phyloP scores from a whole-genome alignment of 768 basidiomycete species.

The Hypholoma sublateritium region DNA sequence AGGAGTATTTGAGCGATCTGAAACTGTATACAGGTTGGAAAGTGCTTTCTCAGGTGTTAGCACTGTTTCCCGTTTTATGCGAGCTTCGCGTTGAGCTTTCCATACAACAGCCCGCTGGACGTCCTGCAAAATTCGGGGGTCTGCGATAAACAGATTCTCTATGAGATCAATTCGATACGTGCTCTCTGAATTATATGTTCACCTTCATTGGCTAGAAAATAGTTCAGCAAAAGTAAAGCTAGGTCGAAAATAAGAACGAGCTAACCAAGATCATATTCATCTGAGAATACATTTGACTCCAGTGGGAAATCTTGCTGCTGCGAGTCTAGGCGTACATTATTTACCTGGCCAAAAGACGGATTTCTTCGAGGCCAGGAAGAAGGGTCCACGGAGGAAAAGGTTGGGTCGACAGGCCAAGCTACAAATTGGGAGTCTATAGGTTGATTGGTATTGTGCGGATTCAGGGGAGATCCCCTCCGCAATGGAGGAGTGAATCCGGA shows the following conservation, averaged over 20 bases:
- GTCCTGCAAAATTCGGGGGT: conserved; percentile 79
- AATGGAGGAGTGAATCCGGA: conserved; percentile 23
- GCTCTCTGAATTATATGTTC: conserved; percentile 7
- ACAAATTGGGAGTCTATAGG: conserved; percentile 24
- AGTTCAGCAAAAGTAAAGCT: not conserved
- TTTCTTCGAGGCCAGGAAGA: conserved; percentile 26
- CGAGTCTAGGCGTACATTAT: conserved; percentile 11
- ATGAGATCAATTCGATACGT: not conserved
- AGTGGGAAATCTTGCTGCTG: conserved; percentile 10
- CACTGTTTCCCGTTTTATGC: conserved; percentile 34
- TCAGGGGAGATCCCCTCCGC: conserved; percentile 33
- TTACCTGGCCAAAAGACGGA: conserved; percentile 4
- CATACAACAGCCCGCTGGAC: conserved; percentile 74
- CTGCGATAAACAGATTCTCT: conserved; percentile 33
- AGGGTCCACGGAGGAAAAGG: conserved; percentile 17
- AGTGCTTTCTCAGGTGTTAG: conserved; percentile 15
- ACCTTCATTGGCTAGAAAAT: conserved; percentile 69
- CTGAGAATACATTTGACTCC: conserved; percentile 50
- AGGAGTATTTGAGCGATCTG: conserved; percentile 26
- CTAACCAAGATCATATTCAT: conserved; percentile 80
- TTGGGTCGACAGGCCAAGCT: conserved; percentile 24
- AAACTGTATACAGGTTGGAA: conserved; percentile 9
- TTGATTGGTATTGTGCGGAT: conserved; percentile 28
- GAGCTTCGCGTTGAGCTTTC: conserved; percentile 75
- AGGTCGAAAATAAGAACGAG: conserved; percentile 7